phyloP scores from a whole-genome alignment of 2,329 filamentous ascomycete species.

The Fusarium zealandicum region DNA sequence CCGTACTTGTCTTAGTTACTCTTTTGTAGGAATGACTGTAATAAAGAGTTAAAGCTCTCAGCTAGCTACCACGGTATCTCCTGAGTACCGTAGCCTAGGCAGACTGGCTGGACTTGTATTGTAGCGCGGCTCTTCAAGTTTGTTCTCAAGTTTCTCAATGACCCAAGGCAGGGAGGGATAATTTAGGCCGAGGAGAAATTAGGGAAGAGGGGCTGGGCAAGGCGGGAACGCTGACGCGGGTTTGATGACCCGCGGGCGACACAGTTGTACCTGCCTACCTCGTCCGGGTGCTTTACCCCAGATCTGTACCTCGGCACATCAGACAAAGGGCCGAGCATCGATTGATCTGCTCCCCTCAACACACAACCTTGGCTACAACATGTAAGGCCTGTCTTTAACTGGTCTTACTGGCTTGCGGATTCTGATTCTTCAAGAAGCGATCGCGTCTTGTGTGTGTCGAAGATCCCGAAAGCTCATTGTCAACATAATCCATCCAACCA shows the following conservation, averaged over 20 bases:
- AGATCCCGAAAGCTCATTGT: neutral
- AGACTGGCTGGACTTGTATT: neutral
- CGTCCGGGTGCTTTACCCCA: slow-evolving; percentile 8
- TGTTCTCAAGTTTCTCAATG: too few species aligned
- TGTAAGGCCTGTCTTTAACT: slow-evolving; percentile 4
- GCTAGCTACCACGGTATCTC: too few species aligned
- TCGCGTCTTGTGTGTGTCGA: neutral
- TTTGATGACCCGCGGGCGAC: slow-evolving; percentile 21
- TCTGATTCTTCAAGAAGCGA: neutral
- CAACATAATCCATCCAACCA: neutral
- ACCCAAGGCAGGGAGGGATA: too few species aligned
- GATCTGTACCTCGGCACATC: slow-evolving; percentile 39
- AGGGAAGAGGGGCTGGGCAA: slow-evolving; percentile 39
- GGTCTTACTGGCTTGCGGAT: slow-evolving; percentile 1
- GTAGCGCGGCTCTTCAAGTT: neutral
- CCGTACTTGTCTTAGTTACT: neutral
- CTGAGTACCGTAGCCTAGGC: too few species aligned
- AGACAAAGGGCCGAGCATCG: slow-evolving; percentile 17
- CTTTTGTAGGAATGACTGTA: neutral
- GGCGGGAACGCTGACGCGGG: slow-evolving; percentile 1
- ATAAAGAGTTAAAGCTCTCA: too few species aligned
- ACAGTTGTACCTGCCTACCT: neutral
- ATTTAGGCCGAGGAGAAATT: slow-evolving; percentile 26
- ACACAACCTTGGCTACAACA: slow-evolving; percentile 4
- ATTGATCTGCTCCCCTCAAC: neutral